Base-by-base conservation (phyloP, 2,329 filamentous ascomycete species). In the Pseudogymnoascus destructans region DNA sequence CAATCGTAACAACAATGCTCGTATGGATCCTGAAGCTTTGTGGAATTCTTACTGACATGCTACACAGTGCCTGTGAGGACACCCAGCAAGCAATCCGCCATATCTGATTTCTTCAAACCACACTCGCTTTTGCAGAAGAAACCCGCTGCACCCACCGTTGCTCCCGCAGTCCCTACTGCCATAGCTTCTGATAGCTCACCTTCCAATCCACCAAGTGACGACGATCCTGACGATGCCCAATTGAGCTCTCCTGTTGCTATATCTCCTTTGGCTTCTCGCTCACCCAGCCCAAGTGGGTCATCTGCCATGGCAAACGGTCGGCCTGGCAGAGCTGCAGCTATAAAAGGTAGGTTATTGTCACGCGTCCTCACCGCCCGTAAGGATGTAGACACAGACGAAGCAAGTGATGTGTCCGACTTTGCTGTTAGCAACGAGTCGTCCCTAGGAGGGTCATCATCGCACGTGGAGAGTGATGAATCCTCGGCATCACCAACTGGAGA, bases 51-150 rank as follows among this genome's bases (percentile, higher is more conserved):
- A 38, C 54, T 56, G 23, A 56, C 54, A 23, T 23, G 32, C n/a
- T 1, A 1, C 35, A 23, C 23, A 56, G 54, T 56, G 1, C 54
- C 54, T 6, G 2, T 56, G 10, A 23, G 54, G 13, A 56, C 30
- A 38, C 54, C 54, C 2, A 36, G 15, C 4, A 56, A 56, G 17
- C 54, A 56, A 38, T n/a, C 11, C 7, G 54, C 19, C 9, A 56
- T 56, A 56, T 36, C 30, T 6, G 54, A 56, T 19, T 56, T 56
- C 5, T 56, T 56, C 32, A 36, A 36, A 23, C 30, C 30, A 38
- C 35, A 35, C 3, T 10, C 54, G 30, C 54, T 27, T 36, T 56
- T 38, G 35, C 32, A 36, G 5, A 38, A 36, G 19, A 35, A 56
- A 25, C 32, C 35, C 9, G 8, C 11, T 56, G 19, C 54, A 19